Evolutionary conservation across 208 protist species (phyloP).

Genomic region (Acanthamoeba divionensis): DNA sequence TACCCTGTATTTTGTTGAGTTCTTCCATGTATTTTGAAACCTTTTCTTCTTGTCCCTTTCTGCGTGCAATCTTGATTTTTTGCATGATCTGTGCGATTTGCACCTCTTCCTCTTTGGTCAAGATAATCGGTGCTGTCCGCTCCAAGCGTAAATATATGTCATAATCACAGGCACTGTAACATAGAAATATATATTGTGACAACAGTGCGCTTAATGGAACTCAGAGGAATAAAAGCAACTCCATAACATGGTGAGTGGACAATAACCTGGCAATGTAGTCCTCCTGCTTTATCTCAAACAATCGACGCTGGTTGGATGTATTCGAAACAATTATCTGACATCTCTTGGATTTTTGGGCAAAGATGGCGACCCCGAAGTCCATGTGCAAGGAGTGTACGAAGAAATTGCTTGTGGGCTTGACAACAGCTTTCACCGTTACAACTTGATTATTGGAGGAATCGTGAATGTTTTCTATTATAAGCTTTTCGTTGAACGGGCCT

Average conservation of each 20-base stretch:
- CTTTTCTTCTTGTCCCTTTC: slow-evolving; percentile 68
- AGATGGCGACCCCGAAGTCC: slow-evolving; percentile 59
- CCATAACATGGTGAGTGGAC: background rate
- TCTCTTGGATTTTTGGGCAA: slow-evolving; percentile 52
- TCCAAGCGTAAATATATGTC: slow-evolving; percentile 60
- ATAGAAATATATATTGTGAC: too few relatives aligned
- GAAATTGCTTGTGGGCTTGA: slow-evolving; percentile 61
- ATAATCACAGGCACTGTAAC: slow-evolving; percentile 55
- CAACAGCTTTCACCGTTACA: slow-evolving; percentile 64
- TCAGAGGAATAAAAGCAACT: background rate
- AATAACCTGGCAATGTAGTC: background rate
- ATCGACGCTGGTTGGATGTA: slow-evolving; percentile 50
- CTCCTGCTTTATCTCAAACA: slow-evolving; percentile 58
- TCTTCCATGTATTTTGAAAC: slow-evolving; percentile 39
- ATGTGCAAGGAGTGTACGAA: slow-evolving; percentile 62
- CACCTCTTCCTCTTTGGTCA: slow-evolving; percentile 64
- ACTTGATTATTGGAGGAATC: slow-evolving; percentile 65
- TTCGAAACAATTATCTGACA: slow-evolving; percentile 64
- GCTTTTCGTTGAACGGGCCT: slow-evolving; percentile 69
- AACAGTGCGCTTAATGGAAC: too few relatives aligned
- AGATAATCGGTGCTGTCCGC: slow-evolving; percentile 25
- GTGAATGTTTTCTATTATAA: slow-evolving; percentile 74
- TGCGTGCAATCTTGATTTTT: slow-evolving; percentile 60
- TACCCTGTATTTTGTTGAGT: slow-evolving; percentile 20
- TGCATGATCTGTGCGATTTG: slow-evolving; percentile 57